Evolutionary conservation across 495 filamentous ascomycete genomes (phyloP).

Genomic region (Neurospora tetrasperma): DNA sequence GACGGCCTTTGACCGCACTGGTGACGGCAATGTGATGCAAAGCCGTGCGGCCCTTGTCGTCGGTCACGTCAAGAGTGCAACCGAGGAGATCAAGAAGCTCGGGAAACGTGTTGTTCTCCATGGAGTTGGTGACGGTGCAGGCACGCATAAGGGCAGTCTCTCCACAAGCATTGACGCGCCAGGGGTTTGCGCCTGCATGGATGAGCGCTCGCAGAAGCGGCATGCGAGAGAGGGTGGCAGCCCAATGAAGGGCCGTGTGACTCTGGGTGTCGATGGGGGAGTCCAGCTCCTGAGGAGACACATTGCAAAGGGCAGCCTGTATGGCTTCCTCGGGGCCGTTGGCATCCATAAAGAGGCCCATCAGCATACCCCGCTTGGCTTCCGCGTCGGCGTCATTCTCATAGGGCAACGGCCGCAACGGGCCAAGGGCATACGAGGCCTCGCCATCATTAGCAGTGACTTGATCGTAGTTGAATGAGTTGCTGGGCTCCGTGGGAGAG

Average conservation of each 20-base stretch:
- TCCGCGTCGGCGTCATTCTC: constrained; percentile 56
- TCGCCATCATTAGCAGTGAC: constrained; percentile 40
- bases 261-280: constrained; percentile 76
- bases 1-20: constrained; percentile 83
- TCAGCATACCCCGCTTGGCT: constrained; percentile 66
- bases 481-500: constrained; percentile 78
- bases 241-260: constrained; percentile 92
- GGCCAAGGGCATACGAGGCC: constrained; percentile 43
- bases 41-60: constrained; percentile 81
- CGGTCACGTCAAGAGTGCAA: constrained; percentile 81
- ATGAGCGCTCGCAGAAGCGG: constrained; percentile 71
- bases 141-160: constrained; percentile 89
- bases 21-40: constrained; percentile 93
- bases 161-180: constrained; percentile 73
- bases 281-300: constrained; percentile 78
- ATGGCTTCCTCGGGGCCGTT: constrained; percentile 45
- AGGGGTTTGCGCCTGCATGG: constrained; percentile 71
- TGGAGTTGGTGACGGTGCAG: constrained; percentile 79
- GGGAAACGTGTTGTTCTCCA: constrained; percentile 68
- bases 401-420: constrained; percentile 59
- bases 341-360: constrained; percentile 78
- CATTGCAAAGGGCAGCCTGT: constrained; percentile 34
- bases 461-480: constrained; percentile 70
- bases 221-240: constrained; percentile 84
- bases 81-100: constrained; percentile 81